Conservation (phyloP, 805 yeast genomes). For the Cyberlindnera misumaiensis region DNA sequence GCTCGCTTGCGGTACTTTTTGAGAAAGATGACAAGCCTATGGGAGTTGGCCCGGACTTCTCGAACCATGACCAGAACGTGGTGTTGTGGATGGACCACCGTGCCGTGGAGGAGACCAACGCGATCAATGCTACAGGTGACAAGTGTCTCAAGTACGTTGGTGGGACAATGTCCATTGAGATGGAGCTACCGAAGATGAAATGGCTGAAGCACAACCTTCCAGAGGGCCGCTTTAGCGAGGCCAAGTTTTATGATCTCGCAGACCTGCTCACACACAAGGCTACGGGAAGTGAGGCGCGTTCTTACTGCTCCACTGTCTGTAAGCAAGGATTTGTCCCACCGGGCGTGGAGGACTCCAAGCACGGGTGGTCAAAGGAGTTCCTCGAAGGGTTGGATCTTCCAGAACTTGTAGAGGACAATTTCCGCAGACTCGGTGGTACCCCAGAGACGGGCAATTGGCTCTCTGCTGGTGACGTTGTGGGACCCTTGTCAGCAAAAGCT, state of each 20-base stretch:
- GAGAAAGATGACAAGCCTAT: conserved; percentile 62
- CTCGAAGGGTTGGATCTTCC: conserved; percentile 59
- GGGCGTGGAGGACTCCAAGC: conserved; percentile 79
- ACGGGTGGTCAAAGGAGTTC: conserved; percentile 89
- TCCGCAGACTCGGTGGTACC: conserved; percentile 76
- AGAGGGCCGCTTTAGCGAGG: conserved; percentile 42
- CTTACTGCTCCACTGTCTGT: conserved; percentile 87
- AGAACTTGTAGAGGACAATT: conserved; percentile 73
- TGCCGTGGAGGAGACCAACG: conserved; percentile 73
- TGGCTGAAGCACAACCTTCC: conserved; percentile 91
- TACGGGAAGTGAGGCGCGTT: conserved; percentile 79
- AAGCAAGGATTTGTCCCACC: conserved; percentile 92
- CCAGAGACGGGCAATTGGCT: conserved; percentile 69
- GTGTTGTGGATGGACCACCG: conserved; percentile 99
- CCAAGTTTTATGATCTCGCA: conserved; percentile 87
- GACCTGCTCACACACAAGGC: conserved; percentile 91
- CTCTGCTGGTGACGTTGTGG: conserved; percentile 88
- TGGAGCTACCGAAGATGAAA: conserved; percentile 95
- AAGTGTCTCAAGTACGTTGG: conserved; percentile 87
- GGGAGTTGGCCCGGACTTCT: conserved; percentile 89
- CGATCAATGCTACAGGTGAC: conserved; percentile 75
- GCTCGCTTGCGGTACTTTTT: conserved; percentile 80
- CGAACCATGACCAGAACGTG: conserved; percentile 67
- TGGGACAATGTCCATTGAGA: conserved; percentile 95
- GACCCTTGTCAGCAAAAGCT: conserved; percentile 55